Conservation (phyloP, 768 basidiomycete species). For the Russula ochroleuca region DNA sequence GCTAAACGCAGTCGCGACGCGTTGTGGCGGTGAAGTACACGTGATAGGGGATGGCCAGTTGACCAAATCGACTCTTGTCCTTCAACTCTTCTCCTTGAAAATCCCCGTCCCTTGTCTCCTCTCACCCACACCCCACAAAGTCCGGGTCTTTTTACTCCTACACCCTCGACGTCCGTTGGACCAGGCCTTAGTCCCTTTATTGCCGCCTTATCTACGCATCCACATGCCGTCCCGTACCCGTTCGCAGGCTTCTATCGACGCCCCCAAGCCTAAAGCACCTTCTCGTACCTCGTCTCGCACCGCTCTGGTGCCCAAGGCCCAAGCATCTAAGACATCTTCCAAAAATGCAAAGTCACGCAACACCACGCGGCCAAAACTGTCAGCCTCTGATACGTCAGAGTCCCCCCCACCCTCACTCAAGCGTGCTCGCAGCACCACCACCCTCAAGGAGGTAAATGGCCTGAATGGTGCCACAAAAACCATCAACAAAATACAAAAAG, state of each 20-base stretch:
- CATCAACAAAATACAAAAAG: conserved; percentile 13
- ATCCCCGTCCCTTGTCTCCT: not conserved
- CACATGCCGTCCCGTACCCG: conserved; percentile 24
- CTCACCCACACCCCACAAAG: not conserved
- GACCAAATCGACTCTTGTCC: too few species aligned
- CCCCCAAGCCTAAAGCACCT: conserved; percentile 17
- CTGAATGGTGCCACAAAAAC: conserved; percentile 10
- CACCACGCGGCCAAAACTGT: conserved; percentile 7
- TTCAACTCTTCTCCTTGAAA: not conserved
- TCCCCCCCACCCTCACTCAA: conserved; percentile 24
- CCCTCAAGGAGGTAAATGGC: conserved; percentile 22
- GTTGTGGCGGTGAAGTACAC: conserved; percentile 7
- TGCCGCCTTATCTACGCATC: not conserved
- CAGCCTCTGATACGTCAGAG: conserved; percentile 22
- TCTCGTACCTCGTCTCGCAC: conserved; percentile 23
- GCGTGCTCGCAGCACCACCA: conserved; percentile 17
- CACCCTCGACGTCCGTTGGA: not conserved
- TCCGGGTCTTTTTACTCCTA: not conserved
- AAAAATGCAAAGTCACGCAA: conserved; percentile 9
- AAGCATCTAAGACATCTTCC: not conserved
- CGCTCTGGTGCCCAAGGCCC: not conserved
- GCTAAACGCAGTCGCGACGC: conserved; percentile 18
- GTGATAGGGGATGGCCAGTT: not conserved
- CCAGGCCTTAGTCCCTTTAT: not conserved
- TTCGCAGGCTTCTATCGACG: conserved; percentile 19